Evolutionary conservation across 768 basidiomycete genomes (phyloP).

Genomic region (Omphalotus guepiniiformis): DNA sequence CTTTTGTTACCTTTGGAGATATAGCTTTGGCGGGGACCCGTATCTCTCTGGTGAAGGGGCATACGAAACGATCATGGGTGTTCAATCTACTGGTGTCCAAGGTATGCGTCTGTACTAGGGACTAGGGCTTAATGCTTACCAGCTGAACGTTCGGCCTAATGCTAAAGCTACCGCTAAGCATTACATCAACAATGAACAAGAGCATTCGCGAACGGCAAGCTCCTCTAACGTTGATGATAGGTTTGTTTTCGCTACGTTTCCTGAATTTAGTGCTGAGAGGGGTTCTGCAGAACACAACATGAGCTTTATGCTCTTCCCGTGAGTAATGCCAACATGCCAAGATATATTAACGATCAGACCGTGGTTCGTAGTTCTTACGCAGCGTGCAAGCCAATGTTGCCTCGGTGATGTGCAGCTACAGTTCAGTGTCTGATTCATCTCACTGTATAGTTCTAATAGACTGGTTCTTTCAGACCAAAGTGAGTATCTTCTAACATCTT

Average conservation of each 20-base stretch:
- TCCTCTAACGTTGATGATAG: conserved; percentile 42
- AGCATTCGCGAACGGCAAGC: conserved; percentile 39
- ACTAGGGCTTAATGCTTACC: not conserved
- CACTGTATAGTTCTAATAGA: not conserved
- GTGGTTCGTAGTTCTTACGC: conserved; percentile 38
- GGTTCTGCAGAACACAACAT: too few relatives aligned
- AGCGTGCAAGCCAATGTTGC: conserved; percentile 64
- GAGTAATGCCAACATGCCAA: conserved; percentile 10
- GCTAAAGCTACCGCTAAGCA: conserved; percentile 36
- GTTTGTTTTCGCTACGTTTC: too few relatives aligned
- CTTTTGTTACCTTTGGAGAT: too few relatives aligned
- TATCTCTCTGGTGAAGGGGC: conserved; percentile 52
- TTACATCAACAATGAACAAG: conserved; percentile 46
- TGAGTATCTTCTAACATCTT: conserved; percentile 5
- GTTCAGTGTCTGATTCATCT: not conserved
- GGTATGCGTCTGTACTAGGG: conserved; percentile 19
- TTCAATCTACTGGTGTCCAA: conserved; percentile 50
- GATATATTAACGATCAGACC: not conserved
- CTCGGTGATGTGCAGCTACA: conserved; percentile 65
- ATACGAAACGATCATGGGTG: conserved; percentile 48
- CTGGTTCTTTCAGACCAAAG: conserved; percentile 16
- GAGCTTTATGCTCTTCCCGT: conserved; percentile 56
- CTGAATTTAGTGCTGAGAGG: too few relatives aligned
- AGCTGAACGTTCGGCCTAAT: not conserved
- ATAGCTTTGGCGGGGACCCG: conserved; percentile 48